Percentiles rank a stretch among this genome's conserved stretches.
These are phyloP conservation scores for Russula sp. DNA, from an alignment of 768 basidiomycete genomes.

Conservation along the genomic window DNA sequence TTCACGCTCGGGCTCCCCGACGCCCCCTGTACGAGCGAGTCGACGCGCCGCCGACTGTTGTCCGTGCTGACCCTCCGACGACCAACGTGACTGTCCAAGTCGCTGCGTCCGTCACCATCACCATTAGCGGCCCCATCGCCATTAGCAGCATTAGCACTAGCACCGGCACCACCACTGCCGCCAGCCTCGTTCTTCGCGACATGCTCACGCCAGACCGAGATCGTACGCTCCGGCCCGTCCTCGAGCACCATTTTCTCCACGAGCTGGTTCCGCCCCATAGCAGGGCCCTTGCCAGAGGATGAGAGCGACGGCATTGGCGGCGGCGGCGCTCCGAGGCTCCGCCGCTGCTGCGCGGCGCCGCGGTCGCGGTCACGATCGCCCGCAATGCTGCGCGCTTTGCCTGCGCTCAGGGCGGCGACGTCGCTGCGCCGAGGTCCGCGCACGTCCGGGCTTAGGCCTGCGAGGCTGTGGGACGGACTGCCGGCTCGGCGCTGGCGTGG, in stretches of 20 bases:
- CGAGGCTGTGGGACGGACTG: constrained; percentile 19
- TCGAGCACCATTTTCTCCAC: constrained; percentile 30
- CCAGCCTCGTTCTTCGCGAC: constrained; percentile 27
- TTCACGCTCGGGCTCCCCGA: constrained; percentile 14
- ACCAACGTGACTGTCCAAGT: constrained; percentile 24
- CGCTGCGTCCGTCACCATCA: constrained; percentile 15
- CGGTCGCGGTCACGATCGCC: constrained; percentile 5
- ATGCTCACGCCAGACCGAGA: constrained; percentile 31
- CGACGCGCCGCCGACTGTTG: constrained; percentile 9
- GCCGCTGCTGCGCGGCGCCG: neutral
- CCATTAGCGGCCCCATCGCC: neutral
- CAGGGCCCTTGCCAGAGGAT: constrained; percentile 8
- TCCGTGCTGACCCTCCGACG: constrained; percentile 19
- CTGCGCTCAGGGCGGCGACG: neutral
- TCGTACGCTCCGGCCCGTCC: constrained; percentile 31
- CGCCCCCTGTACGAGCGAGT: constrained; percentile 1
- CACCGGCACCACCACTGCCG: neutral
- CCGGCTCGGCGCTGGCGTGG: neutral
- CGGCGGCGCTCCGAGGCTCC: constrained; percentile 3
- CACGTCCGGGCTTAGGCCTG: neutral
- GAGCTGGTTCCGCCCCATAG: constrained; percentile 25
- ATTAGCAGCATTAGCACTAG: neutral
- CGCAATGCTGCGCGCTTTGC: constrained; percentile 19
- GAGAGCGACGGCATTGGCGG: neutral
- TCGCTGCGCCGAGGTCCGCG: neutral